Evolutionary conservation across 805 yeast species (phyloP), one percentile per base, ranked within the genome.

Genomic region (Pichia cephalocereana): DNA sequence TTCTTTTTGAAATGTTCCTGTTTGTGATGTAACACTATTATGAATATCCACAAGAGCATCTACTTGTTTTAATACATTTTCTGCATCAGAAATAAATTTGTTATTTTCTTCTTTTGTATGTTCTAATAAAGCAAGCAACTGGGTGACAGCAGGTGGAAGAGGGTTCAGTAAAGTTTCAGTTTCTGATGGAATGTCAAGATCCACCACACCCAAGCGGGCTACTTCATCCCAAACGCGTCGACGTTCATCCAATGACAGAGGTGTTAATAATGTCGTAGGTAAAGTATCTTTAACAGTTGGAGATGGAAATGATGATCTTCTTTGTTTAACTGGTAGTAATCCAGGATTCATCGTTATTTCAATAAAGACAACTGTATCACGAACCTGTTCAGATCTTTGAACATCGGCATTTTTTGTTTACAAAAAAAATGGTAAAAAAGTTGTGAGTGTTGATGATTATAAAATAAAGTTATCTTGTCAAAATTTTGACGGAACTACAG

Each of bases 1-100:
- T 43, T 77, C 73, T 0, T 66, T 57, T 54, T 83, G 84, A 60
- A 88, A 84, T 34, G 76, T 83, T 18, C 65, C 61, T 0, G 95
- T 84, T 48, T 82, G 83, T 18, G 63, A 58, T 6, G 80, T 72
- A 8, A 88, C 86, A 14, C 75, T 70, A 45, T 76, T 75, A 54
- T 85, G 77, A 27, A 78, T 75, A 2, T 59, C 50, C 5, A 79
- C 67, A 40, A 87, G 68, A 2, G 69, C 63, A 26, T 72, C 69
- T 45, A 34, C 37, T 4, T 34, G n/a, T 34, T 34, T 7, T 2
- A 34, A 14, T 8, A 34, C 37, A 14, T 34, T 18, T 14, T 34
- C 17, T 15, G 37, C 17, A 34, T 34, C 81, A 27, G 80, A 74
- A 54, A 88, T 83, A 52, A 91, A 72, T 39, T 74, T 71, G 48